Evolutionary conservation across 805 yeast species (phyloP).

Genomic region (Saturnispora ahearnii): DNA sequence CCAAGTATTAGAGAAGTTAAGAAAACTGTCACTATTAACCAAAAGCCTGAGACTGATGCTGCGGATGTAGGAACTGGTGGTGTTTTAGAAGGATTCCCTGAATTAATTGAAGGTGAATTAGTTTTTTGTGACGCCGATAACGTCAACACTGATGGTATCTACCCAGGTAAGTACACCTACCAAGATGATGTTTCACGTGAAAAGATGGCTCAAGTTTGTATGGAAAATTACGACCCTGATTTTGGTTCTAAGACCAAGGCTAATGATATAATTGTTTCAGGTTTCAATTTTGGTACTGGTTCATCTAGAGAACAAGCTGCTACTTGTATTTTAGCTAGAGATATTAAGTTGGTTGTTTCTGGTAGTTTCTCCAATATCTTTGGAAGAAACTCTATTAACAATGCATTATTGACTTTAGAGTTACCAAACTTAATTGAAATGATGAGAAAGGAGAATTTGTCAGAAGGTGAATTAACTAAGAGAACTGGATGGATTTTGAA

Average conservation of each 20-base stretch:
- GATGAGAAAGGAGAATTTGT: slow-evolving; percentile 40
- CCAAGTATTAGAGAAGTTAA: slow-evolving; percentile 43
- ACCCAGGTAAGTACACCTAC: slow-evolving; percentile 98
- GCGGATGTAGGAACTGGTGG: slow-evolving; percentile 40
- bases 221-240: slow-evolving; percentile 96
- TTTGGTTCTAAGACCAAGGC: slow-evolving; percentile 73
- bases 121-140: slow-evolving; percentile 95
- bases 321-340: slow-evolving; percentile 92
- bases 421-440: slow-evolving; percentile 77
- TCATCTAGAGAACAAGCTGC: slow-evolving; percentile 99
- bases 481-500: slow-evolving; percentile 90
- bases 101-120: slow-evolving; percentile 78
- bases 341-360: slow-evolving; percentile 84
- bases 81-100: slow-evolving; percentile 86
- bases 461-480: slow-evolving; percentile 62
- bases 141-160: slow-evolving; percentile 96
- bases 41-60: slow-evolving; percentile 19
- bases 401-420: slow-evolving; percentile 88
- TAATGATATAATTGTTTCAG: slow-evolving; percentile 81
- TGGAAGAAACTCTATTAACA: slow-evolving; percentile 91
- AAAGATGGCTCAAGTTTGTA: slow-evolving; percentile 97
- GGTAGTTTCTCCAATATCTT: slow-evolving; percentile 98
- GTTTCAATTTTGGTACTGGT: slow-evolving; percentile 97
- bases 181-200: slow-evolving; percentile 94
- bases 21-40: slow-evolving; percentile 30